Percentiles rank a stretch among this genome's conserved stretches.
These are phyloP conservation scores for Castanea mollissima DNA, from an alignment of 306 rosid species.

Conservation along the genomic window DNA sequence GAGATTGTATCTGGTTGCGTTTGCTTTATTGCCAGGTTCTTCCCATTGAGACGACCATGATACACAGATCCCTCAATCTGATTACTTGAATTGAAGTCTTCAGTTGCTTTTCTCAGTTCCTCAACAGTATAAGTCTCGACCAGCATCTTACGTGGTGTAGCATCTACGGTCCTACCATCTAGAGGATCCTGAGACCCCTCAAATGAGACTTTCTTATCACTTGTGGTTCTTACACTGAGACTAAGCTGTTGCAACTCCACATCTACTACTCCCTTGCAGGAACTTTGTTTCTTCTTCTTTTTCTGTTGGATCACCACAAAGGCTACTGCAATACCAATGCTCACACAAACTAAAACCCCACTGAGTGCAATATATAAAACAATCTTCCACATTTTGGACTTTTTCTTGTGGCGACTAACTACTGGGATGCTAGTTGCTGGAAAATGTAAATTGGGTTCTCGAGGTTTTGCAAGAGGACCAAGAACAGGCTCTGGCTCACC, in stretches of 20 bases:
- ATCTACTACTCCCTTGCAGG: slow-evolving; percentile 51
- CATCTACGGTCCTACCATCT: slow-evolving; percentile 37
- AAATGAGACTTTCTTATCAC: slow-evolving; percentile 81
- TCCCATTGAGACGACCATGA: slow-evolving; percentile 78
- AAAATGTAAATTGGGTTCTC: slow-evolving; percentile 42
- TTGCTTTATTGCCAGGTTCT: slow-evolving; percentile 67
- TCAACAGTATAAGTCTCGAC: slow-evolving; percentile 54
- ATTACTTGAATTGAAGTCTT: slow-evolving; percentile 66
- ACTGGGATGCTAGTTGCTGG: slow-evolving; percentile 36
- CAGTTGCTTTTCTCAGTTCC: slow-evolving; percentile 72
- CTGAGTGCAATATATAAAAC: slow-evolving; percentile 47
- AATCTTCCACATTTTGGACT: slow-evolving; percentile 46
- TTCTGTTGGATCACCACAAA: slow-evolving; percentile 50
- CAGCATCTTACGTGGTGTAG: slow-evolving; percentile 41
- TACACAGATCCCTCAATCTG: slow-evolving; percentile 80
- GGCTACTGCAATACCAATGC: slow-evolving; percentile 45
- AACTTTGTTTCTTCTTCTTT: slow-evolving; percentile 41
- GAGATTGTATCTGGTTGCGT: slow-evolving; percentile 34
- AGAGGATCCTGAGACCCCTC: slow-evolving; percentile 53
- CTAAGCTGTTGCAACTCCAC: slow-evolving; percentile 81
- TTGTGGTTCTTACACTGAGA: slow-evolving; percentile 74
- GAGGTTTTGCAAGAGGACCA: slow-evolving; percentile 47
- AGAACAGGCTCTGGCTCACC: slow-evolving; percentile 46
- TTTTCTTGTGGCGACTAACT: slow-evolving; percentile 45
- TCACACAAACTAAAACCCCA: slow-evolving; percentile 45